Conservation (phyloP, 1,284 basidiomycete species). For the Clitocybe nebularis region DNA sequence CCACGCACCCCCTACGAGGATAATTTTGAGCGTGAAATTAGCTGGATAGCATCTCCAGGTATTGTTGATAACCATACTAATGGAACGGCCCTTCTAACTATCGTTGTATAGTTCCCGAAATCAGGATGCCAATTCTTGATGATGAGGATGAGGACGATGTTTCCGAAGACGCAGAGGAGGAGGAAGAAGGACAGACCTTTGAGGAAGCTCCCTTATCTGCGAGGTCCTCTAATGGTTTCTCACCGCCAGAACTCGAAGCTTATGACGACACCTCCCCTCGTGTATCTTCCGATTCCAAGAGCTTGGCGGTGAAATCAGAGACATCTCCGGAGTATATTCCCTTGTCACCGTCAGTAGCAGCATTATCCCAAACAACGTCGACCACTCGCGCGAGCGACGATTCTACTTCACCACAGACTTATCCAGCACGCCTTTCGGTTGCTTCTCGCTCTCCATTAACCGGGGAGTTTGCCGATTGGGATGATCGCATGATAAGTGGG, state of each 20-base stretch:
- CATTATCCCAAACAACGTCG: slow-evolving; percentile 39
- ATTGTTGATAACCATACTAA: slow-evolving; percentile 18
- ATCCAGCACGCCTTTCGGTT: slow-evolving; percentile 58
- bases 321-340: slow-evolving; percentile 44
- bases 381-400: slow-evolving; percentile 39
- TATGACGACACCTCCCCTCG: slow-evolving; percentile 47
- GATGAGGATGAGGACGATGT: slow-evolving; percentile 52
- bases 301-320: slow-evolving; percentile 58
- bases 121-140: slow-evolving; percentile 56
- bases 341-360: slow-evolving; percentile 47
- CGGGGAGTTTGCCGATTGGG: slow-evolving; percentile 57
- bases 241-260: slow-evolving; percentile 25
- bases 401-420: slow-evolving; percentile 48
- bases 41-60: slow-evolving; percentile 74
- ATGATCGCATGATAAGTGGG: slow-evolving; percentile 37
- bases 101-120: slow-evolving; percentile 39
- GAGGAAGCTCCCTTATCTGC: slow-evolving; percentile 41
- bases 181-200: slow-evolving; percentile 34
- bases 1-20: slow-evolving; percentile 42
- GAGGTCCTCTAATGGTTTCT: slow-evolving; percentile 35
- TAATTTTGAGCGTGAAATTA: slow-evolving; percentile 60
- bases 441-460: slow-evolving; percentile 53
- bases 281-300: slow-evolving; percentile 51
- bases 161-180: slow-evolving; percentile 46
- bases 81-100: slow-evolving; percentile 6